phyloP scores from a whole-genome alignment of 352 stramenopile species.

The Pythium monospermum region DNA sequence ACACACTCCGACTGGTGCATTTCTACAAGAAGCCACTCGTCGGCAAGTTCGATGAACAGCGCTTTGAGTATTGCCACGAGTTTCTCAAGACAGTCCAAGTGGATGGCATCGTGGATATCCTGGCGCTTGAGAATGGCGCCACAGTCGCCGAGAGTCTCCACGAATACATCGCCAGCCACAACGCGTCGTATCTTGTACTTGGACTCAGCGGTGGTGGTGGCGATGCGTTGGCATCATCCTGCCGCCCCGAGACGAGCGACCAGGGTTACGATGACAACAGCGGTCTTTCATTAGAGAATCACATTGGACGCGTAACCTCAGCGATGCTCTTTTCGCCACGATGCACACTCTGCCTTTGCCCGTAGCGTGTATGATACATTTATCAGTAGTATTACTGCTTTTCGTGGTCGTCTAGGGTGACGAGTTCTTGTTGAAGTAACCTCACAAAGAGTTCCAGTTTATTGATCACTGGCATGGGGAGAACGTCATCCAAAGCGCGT shows the following conservation, averaged over 20 bases:
- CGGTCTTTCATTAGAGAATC: not conserved
- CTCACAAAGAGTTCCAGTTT: slow-evolving; percentile 8
- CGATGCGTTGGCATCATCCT: slow-evolving; percentile 2
- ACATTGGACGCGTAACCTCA: slow-evolving; percentile 29
- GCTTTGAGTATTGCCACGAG: slow-evolving; percentile 29
- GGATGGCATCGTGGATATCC: slow-evolving; percentile 31
- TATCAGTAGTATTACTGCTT: no score
- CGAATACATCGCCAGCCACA: slow-evolving; percentile 31
- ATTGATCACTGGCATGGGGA: slow-evolving; percentile 19
- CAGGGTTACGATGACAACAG: not conserved
- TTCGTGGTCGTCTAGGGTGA: no score
- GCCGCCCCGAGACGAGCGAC: slow-evolving; percentile 1
- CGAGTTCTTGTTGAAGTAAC: not conserved
- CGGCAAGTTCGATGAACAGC: slow-evolving; percentile 27
- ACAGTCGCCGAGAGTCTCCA: slow-evolving; percentile 55
- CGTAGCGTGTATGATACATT: slow-evolving; percentile 14
- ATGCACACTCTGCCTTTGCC: slow-evolving; percentile 48
- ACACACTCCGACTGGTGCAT: slow-evolving; percentile 48
- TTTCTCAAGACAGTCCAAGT: slow-evolving; percentile 29
- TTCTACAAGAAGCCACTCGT: slow-evolving; percentile 51
- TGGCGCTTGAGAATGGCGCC: slow-evolving; percentile 28
- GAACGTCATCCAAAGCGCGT: not conserved
- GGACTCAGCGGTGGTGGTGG: slow-evolving; percentile 34
- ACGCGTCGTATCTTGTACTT: slow-evolving; percentile 45
- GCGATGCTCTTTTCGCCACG: slow-evolving; percentile 55